These are phyloP conservation scores for Pleurotus sapidus DNA, from an alignment of 768 basidiomycete genomes.

Conservation along the genomic window DNA sequence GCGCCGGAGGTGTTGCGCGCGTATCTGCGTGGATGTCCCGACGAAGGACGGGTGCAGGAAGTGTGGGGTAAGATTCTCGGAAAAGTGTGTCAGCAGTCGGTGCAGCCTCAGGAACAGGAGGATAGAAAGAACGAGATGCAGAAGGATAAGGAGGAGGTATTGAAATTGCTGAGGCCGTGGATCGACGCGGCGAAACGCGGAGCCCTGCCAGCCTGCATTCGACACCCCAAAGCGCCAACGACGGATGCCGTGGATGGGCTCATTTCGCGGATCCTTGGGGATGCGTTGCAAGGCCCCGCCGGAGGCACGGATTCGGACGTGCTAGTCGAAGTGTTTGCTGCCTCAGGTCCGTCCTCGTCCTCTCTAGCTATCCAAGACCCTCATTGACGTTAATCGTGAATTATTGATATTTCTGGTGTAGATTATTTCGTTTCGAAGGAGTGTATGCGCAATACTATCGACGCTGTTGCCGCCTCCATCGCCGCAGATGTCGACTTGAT, in stretches of 20 bases:
- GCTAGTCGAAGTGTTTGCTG: slow-evolving; percentile 35
- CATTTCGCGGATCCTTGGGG: slow-evolving; percentile 20
- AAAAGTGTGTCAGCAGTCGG: slow-evolving; percentile 30
- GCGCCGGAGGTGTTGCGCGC: slow-evolving; percentile 45
- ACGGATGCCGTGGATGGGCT: slow-evolving; percentile 39
- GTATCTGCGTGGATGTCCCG: slow-evolving; percentile 47
- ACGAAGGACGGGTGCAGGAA: slow-evolving; percentile 22
- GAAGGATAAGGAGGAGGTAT: slow-evolving; percentile 13
- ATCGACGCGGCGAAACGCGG: slow-evolving; percentile 37
- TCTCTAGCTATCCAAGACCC: too few relatives aligned
- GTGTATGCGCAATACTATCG: slow-evolving; percentile 30
- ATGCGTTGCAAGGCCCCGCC: slow-evolving; percentile 25
- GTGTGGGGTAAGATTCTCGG: slow-evolving; percentile 53
- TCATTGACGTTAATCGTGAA: too few relatives aligned
- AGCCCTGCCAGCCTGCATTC: slow-evolving; percentile 42
- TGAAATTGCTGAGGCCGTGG: slow-evolving; percentile 24
- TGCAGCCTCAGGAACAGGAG: too few relatives aligned
- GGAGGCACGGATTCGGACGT: slow-evolving; percentile 26
- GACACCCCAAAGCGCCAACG: slow-evolving; percentile 39
- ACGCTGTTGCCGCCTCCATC: slow-evolving; percentile 32
- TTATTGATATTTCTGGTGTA: too few relatives aligned
- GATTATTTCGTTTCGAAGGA: slow-evolving; percentile 31
- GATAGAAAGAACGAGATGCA: slow-evolving; percentile 10
- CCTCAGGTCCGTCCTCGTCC: slow-evolving; percentile 32
- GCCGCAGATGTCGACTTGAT: slow-evolving; percentile 28